phyloP scores from a whole-genome alignment of 257 asterid genomes.

The Solanum okadae region DNA sequence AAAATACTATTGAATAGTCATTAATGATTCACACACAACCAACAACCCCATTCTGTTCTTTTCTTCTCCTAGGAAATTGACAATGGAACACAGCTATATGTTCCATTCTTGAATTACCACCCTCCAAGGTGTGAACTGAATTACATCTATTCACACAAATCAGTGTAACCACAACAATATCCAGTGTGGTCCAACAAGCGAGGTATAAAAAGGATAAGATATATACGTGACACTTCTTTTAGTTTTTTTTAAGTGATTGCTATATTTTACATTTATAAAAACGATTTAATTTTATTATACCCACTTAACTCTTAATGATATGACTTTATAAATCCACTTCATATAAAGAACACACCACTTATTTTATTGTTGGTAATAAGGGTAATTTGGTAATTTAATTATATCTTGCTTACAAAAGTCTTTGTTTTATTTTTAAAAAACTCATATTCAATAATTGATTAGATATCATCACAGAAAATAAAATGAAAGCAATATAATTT shows the following conservation, averaged over 20 bases:
- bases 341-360: neutral
- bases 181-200: neutral
- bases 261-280: no score
- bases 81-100: neutral
- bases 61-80: neutral
- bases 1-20: neutral
- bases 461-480: neutral
- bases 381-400: neutral
- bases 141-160: neutral
- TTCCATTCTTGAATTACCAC: neutral
- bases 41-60: neutral
- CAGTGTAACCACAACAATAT: neutral
- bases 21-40: constrained; percentile 2
- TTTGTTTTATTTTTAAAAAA: neutral
- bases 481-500: neutral
- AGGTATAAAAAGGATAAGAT: neutral
- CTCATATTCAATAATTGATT: neutral
- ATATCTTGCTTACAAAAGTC: neutral
- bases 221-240: neutral
- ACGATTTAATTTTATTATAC: neutral
- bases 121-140: neutral
- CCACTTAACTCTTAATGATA: neutral
- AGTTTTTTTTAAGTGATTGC: neutral
- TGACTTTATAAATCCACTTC: neutral
- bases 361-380: neutral